These are phyloP conservation scores for Pholiota molesta DNA, from an alignment of 768 basidiomycete species.

Conservation along the genomic window DNA sequence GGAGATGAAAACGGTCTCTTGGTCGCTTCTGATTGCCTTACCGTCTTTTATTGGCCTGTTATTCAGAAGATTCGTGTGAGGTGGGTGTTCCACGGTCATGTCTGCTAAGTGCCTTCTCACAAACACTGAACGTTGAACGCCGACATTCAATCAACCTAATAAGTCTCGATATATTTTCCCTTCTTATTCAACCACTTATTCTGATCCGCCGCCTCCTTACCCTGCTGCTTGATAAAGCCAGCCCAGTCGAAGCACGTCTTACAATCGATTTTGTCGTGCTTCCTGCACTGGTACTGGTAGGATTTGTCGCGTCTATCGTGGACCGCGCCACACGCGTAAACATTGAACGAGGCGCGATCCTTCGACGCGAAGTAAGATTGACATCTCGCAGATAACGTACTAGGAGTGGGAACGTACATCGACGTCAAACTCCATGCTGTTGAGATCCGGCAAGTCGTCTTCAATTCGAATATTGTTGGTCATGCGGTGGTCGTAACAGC, in stretches of 20 bases:
- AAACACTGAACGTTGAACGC: background rate
- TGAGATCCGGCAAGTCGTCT: constrained; percentile 25
- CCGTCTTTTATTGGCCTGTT: no score
- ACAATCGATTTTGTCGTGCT: constrained; percentile 33
- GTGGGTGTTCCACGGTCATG: no score
- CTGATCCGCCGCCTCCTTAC: constrained; percentile 22
- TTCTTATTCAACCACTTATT: constrained; percentile 28
- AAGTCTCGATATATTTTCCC: constrained; percentile 1
- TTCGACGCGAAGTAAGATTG: background rate
- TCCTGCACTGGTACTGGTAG: constrained; percentile 27
- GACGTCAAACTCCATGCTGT: constrained; percentile 21
- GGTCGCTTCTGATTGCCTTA: no score
- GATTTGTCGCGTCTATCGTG: constrained; percentile 6
- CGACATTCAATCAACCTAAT: background rate
- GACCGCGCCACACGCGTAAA: constrained; percentile 24
- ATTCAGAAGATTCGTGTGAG: no score
- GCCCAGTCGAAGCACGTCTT: constrained; percentile 39
- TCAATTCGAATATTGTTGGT: constrained; percentile 34
- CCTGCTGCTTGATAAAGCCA: constrained; percentile 29
- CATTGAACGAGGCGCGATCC: constrained; percentile 26
- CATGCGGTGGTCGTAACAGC: constrained; percentile 35
- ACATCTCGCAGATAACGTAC: background rate
- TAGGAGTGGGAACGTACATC: constrained; percentile 16
- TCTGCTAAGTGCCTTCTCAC: no score
- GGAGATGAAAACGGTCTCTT: no score